phyloP scores from a whole-genome alignment of 169 alveolate species.

The Perkinsus olseni region DNA sequence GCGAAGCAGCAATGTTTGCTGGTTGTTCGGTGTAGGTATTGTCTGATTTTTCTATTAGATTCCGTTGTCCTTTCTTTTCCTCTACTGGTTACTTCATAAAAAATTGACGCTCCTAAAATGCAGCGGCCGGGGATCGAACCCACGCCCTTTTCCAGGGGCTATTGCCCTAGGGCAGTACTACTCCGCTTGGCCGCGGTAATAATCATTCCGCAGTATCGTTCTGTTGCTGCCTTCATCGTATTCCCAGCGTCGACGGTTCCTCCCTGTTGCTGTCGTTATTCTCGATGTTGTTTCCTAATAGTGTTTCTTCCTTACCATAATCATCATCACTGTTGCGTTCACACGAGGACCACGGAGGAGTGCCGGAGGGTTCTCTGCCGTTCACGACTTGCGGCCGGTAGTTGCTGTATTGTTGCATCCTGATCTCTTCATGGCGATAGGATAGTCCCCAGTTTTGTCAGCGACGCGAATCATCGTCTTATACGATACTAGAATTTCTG shows the following conservation, averaged over 20 bases:
- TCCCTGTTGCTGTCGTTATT: neutral
- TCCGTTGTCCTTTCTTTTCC: neutral
- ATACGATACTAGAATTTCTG: too few relatives aligned
- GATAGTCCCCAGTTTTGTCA: too few relatives aligned
- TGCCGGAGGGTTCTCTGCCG: too few relatives aligned
- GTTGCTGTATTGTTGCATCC: too few relatives aligned
- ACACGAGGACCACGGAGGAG: too few relatives aligned
- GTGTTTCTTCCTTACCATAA: neutral
- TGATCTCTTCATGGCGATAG: too few relatives aligned
- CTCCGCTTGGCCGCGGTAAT: too few relatives aligned
- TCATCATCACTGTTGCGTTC: neutral
- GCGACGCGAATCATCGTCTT: too few relatives aligned
- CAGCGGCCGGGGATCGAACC: neutral
- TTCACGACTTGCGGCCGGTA: too few relatives aligned
- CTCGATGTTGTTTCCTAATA: neutral
- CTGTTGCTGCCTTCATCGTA: neutral
- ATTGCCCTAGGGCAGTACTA: too few relatives aligned
- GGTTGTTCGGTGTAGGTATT: neutral
- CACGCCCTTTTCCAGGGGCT: neutral
- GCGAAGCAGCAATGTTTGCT: too few relatives aligned
- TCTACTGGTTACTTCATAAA: neutral
- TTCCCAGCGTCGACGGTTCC: neutral
- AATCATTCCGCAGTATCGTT: too few relatives aligned
- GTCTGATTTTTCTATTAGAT: neutral
- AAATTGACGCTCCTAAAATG: neutral